Evolutionary conservation across 2,329 filamentous ascomycete genomes (phyloP).

Genomic region (Fusarium secorum): DNA sequence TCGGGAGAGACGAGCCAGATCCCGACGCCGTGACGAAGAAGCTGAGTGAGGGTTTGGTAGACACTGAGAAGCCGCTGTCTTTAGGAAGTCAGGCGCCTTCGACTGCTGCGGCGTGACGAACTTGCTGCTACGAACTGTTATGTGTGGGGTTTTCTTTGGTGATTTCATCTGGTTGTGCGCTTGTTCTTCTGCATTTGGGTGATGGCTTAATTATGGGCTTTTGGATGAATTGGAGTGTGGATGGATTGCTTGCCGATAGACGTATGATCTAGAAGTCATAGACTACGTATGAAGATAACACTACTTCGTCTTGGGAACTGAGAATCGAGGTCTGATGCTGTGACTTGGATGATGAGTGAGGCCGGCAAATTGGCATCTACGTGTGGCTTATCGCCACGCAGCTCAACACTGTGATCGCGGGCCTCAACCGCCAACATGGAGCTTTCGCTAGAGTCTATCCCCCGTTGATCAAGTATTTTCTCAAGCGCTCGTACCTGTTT

Average conservation of each 20-base stretch:
- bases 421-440: background rate
- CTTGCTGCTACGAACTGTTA: background rate
- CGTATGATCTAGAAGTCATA: conserved; percentile 36
- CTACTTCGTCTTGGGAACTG: background rate
- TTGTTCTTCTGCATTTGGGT: background rate
- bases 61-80: conserved; percentile 33
- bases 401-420: background rate
- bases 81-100: conserved; percentile 37
- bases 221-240: conserved; percentile 19
- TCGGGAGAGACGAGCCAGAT: conserved; percentile 66
- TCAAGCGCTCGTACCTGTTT: background rate
- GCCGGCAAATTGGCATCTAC: background rate
- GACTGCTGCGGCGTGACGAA: conserved; percentile 12
- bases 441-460: background rate
- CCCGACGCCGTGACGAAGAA: conserved; percentile 53
- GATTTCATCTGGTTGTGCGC: background rate
- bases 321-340: background rate
- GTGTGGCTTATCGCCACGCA: background rate
- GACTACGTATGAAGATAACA: conserved; percentile 21
- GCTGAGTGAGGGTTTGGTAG: conserved; percentile 48
- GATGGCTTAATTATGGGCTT: conserved; percentile 15
- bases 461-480: background rate
- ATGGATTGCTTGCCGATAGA: conserved; percentile 29
- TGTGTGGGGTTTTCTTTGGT: background rate
- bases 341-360: background rate